Conservation (phyloP, 164 flowering plant species). For the Echeveria elegans region DNA sequence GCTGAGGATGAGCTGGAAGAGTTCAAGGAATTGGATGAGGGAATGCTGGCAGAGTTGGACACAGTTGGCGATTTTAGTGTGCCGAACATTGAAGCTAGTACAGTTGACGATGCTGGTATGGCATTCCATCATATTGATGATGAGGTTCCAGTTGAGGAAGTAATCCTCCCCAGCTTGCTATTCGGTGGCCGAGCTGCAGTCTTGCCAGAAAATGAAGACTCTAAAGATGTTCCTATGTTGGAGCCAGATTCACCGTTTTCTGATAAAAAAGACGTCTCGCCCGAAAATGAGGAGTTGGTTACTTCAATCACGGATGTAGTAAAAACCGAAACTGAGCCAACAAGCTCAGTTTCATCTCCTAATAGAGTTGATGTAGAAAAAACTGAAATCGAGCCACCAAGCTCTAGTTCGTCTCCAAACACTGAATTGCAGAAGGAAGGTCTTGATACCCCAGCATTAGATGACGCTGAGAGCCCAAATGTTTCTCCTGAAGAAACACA, state of each 20-base stretch:
- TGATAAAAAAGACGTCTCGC: slow-evolving; percentile 16
- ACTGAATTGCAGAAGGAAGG: background rate
- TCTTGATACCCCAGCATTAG: background rate
- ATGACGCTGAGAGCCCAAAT: background rate
- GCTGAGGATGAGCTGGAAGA: background rate
- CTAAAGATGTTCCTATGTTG: slow-evolving; percentile 8
- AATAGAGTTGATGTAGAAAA: background rate
- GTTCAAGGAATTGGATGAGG: background rate
- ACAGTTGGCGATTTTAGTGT: background rate
- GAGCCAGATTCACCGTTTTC: slow-evolving; percentile 14
- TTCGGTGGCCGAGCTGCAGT: slow-evolving; percentile 4
- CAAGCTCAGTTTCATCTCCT: background rate
- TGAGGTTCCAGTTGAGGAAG: slow-evolving; percentile 21
- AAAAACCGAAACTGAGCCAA: slow-evolving; percentile 1
- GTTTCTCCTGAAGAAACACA: background rate
- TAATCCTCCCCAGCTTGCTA: slow-evolving; percentile 17
- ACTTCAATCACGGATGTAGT: background rate
- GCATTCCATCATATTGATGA: slow-evolving; percentile 21
- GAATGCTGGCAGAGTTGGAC: slow-evolving; percentile 4
- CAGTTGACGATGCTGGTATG: slow-evolving; percentile 23
- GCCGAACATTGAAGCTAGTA: slow-evolving; percentile 22
- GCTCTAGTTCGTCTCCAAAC: background rate
- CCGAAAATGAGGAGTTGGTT: background rate
- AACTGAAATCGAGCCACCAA: background rate
- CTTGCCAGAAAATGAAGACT: slow-evolving; percentile 1